phyloP scores from a whole-genome alignment of 805 yeast genomes.

The Scheffersomyces ergatensis region DNA sequence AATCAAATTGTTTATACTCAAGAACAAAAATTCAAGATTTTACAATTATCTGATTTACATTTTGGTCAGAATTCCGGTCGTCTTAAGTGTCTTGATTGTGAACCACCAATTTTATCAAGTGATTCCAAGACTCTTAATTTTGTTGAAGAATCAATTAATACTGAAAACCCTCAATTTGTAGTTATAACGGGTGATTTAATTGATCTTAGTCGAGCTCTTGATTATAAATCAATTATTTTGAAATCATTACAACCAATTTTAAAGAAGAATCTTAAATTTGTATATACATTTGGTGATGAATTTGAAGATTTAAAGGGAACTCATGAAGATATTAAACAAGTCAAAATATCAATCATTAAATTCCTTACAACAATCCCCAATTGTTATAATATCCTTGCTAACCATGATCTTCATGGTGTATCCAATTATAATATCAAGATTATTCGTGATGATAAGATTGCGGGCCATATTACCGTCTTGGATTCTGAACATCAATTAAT shows the following conservation, averaged over 20 bases:
- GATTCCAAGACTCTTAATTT: slow-evolving; percentile 31
- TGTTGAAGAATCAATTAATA: slow-evolving; percentile 18
- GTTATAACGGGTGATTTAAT: slow-evolving; percentile 42
- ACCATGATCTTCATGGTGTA: slow-evolving; percentile 27
- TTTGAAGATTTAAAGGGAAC: slow-evolving; percentile 26
- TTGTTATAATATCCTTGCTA: slow-evolving; percentile 28
- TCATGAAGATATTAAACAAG: neutral
- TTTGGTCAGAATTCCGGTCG: slow-evolving; percentile 29
- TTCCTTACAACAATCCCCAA: slow-evolving; percentile 34
- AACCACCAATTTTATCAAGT: slow-evolving; percentile 16
- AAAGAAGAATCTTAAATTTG: slow-evolving; percentile 24
- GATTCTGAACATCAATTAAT: slow-evolving; percentile 30
- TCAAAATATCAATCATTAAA: slow-evolving; percentile 13
- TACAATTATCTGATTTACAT: slow-evolving; percentile 41
- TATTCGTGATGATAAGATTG: slow-evolving; percentile 9
- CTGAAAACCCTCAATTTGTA: slow-evolving; percentile 31
- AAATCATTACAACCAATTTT: slow-evolving; percentile 34
- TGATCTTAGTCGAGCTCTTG: slow-evolving; percentile 22
- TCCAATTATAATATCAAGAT: slow-evolving; percentile 35
- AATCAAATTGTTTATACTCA: neutral
- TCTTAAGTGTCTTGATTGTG: slow-evolving; percentile 9
- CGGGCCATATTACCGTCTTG: slow-evolving; percentile 29
- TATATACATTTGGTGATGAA: slow-evolving; percentile 42
- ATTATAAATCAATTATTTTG: slow-evolving; percentile 26
- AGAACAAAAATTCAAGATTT: slow-evolving; percentile 23